These are phyloP conservation scores for Ceratonia siliqua DNA, from an alignment of 306 rosid genomes.

Conservation along the genomic window DNA sequence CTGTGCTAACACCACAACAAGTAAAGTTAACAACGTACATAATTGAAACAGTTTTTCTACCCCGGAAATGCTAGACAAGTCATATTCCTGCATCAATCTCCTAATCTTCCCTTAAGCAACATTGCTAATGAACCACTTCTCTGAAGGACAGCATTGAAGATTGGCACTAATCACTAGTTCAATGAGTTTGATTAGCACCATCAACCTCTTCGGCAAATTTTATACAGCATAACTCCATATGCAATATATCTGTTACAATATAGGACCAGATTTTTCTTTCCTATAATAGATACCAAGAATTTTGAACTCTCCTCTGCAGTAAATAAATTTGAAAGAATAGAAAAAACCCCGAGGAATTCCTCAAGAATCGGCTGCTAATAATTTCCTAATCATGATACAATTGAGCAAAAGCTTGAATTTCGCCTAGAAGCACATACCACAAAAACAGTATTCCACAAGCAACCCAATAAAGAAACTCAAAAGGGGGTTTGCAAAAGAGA, in stretches of 20 bases:
- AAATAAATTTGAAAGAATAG: not conserved
- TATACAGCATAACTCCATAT: not conserved
- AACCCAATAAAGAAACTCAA: not conserved
- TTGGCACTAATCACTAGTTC: not conserved
- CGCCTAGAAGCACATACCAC: not conserved
- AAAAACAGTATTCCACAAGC: not conserved
- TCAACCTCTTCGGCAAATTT: not conserved
- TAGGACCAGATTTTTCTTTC: not conserved
- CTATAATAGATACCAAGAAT: not conserved
- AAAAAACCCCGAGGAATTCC: not conserved
- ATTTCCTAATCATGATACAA: not conserved
- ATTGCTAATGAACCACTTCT: slow-evolving; percentile 4
- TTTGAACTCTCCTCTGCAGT: not conserved
- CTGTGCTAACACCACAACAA: slow-evolving; percentile 4
- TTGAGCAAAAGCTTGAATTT: not conserved
- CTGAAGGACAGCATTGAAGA: not conserved
- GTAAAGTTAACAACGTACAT: not conserved
- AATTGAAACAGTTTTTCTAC: not conserved
- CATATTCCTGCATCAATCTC: slow-evolving; percentile 3
- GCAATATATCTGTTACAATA: slow-evolving; percentile 1
- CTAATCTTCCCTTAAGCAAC: slow-evolving; percentile 1
- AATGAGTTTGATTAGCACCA: not conserved
- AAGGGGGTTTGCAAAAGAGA: not conserved
- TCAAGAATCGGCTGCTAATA: not conserved
- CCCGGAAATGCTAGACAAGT: not conserved